Base-by-base conservation (phyloP, 1,139 yeast genomes). In the Lodderomyces jiufengensis region DNA sequence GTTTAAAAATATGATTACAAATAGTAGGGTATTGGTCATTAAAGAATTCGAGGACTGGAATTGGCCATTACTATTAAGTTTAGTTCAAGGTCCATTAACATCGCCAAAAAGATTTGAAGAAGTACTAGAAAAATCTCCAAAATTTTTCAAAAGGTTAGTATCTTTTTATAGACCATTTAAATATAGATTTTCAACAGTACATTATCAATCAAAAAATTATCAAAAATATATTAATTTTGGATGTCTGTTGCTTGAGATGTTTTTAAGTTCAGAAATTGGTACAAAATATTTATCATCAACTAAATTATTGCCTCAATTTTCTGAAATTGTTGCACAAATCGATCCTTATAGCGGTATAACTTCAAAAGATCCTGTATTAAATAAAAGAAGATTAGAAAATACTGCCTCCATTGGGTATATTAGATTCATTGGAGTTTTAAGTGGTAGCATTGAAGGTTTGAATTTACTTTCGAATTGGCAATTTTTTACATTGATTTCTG, bases 121-220 rank as follows among this genome's bases (percentile, higher is more conserved):
- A 43, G 66, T 84, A 0, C 67, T 80, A 27, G 83, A 76, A 46
- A 83, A 85, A 8, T 84, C 56, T 33, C 74, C 97, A 0, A 90
- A 88, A 51, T 87, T 92, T 50, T 71, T 90, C 57, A 90, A 92
- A 52, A 65, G 97, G 38, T 57, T 92, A 23, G 60, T 90, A 50
- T 84, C 95, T 3, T 94, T 92, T 54, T 92, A 81, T 54, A 70
- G 97, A 33, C 98, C 99, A 0, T 84, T 90, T 61, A 88, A 92
- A 56, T 80, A 81, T 51, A 63, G 96, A 40, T 92, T 87, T 55
- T 82, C 95, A 9, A 76, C 76, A 12, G 68, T 63, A 9, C 36
- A 47, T 0, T 45, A 78, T 22, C 68, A 70, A 27, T 63, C 69
- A 38, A 68, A 70, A 29, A 63, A 70, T 39, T 66, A 78, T 24